Conservation (phyloP, 306 rosid species). For the Quercus mongolica region DNA sequence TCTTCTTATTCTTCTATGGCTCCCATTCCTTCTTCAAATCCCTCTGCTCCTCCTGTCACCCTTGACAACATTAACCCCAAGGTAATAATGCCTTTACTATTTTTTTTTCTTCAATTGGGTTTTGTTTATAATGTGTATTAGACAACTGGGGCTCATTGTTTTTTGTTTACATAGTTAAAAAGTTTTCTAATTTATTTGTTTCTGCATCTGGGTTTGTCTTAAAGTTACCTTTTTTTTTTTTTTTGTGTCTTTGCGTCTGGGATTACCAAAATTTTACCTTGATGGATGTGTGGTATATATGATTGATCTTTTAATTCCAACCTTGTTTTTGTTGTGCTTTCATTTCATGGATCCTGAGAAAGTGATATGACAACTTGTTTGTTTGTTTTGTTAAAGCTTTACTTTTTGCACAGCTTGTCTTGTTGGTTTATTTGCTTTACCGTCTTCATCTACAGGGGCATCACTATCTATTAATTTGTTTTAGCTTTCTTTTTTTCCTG, state of each 20-base stretch:
- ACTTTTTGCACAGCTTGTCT: not conserved
- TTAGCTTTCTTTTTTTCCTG: not conserved
- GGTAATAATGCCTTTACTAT: conserved; percentile 31
- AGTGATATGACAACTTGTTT: not conserved
- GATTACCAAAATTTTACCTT: not conserved
- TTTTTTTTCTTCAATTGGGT: not conserved
- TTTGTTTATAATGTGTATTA: not conserved
- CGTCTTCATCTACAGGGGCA: not conserved
- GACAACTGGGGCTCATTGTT: conserved; percentile 14
- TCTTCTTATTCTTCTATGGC: conserved; percentile 16
- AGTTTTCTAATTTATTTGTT: not conserved
- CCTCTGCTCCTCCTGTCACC: conserved; percentile 39
- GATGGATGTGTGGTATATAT: not conserved
- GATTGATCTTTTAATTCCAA: not conserved
- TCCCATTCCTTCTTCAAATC: conserved; percentile 36
- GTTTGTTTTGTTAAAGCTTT: not conserved
- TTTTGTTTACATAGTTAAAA: not conserved
- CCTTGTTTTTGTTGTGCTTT: not conserved
- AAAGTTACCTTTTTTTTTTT: not conserved
- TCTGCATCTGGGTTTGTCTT: conserved; percentile 24
- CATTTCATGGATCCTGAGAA: not conserved
- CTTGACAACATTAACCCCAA: conserved; percentile 68
- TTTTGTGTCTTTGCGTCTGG: not conserved
- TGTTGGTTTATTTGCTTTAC: not conserved
- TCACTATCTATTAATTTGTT: not conserved